Evolutionary conservation across 331 rosid species (phyloP), one percentile per base, ranked within the genome.

Genomic region (Acacia concinna): DNA sequence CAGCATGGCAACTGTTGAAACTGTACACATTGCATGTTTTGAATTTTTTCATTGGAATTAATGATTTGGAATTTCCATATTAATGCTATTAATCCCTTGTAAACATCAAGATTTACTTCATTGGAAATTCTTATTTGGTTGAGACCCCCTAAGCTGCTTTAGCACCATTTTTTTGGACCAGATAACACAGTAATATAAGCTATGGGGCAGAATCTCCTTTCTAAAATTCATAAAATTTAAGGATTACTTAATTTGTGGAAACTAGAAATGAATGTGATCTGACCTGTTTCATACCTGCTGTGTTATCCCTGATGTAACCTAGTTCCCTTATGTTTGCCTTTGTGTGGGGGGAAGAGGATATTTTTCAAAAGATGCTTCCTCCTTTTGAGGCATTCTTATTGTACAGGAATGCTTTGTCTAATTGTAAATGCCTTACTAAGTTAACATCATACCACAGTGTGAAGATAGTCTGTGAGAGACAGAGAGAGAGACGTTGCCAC

Each of bases 101-200:
- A 43, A 73, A 38, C 43, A 52, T 46, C 21, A 21, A 54, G 3
- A 54, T 54, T 27, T 14, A 5, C 51, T 60, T 31, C 43, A 51
- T 77, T 69, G 73, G 67, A 27, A 78, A 76, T 49, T 78, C 78
- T 41, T 62, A 64, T 77, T 49, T 71, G 78, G 34, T 71, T 56
- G 44, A 81, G 17, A 57, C 44, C 21, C 31, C 41, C 81, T 20
- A 75, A 68, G 47, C 44, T 68, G 57, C 62, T 47, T 46, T 54
- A 66, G 51, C 30, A 52, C 63, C 40, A 47, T 14, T 23, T 12
- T 20, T 31, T 49, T 59, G 25, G 67, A 35, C 41, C 40, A 37
- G 40, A 7, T 40, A 66, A 32, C 30, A 40, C 70, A 54, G 23
- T 21, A 35, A 49, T 51, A 35, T 25, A 32, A 5, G 60, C 63